phyloP scores from a whole-genome alignment of 768 basidiomycete genomes.

The Mycena olivaceomarginata region DNA sequence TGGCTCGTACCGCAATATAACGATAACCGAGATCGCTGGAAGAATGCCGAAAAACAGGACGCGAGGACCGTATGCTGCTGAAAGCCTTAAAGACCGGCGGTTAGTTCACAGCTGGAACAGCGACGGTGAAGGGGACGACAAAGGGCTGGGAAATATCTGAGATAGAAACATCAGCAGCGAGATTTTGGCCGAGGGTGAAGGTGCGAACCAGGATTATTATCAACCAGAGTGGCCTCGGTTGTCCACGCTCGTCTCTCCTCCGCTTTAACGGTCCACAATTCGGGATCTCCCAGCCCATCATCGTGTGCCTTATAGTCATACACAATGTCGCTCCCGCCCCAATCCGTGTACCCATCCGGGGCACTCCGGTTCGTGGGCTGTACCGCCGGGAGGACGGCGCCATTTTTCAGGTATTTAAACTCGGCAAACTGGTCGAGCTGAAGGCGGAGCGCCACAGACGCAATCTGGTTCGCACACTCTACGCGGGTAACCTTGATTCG shows the following conservation, averaged over 20 bases:
- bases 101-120: conserved; percentile 24
- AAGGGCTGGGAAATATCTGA: conserved; percentile 14
- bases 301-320: conserved; percentile 29
- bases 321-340: neutral
- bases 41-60: neutral
- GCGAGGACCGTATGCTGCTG: neutral
- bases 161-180: neutral
- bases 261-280: conserved; percentile 23
- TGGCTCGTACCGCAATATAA: conserved; percentile 21
- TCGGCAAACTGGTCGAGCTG: conserved; percentile 36
- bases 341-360: neutral
- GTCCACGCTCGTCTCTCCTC: conserved; percentile 23
- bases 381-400: conserved; percentile 25
- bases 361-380: conserved; percentile 14
- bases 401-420: conserved; percentile 18
- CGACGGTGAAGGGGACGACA: conserved; percentile 17
- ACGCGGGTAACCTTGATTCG: conserved; percentile 18
- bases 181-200: too few species aligned
- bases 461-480: conserved; percentile 23
- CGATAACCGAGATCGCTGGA: conserved; percentile 10
- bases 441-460: conserved; percentile 30
- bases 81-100: neutral
- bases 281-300: conserved; percentile 13
- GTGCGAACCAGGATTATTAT: conserved; percentile 4
- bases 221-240: conserved; percentile 14